Evolutionary conservation across 495 filamentous ascomycete genomes (phyloP).

Genomic region (Tetracladium setigerum): DNA sequence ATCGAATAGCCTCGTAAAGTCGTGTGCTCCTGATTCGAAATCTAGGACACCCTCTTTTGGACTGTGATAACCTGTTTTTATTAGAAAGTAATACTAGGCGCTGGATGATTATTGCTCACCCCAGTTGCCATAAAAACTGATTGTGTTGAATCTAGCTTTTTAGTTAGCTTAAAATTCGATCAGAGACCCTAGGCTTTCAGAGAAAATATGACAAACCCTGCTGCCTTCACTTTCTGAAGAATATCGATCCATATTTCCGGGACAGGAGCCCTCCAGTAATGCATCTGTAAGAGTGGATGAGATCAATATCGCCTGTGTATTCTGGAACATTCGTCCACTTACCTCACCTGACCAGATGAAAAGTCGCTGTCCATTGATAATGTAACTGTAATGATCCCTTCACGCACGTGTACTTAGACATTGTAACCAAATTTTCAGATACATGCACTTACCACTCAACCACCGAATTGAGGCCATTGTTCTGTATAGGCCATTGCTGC

Average conservation of each 20-base stretch:
- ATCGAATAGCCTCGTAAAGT: constrained; percentile 45
- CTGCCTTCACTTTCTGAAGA: constrained; percentile 54
- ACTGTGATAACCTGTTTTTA: constrained; percentile 34
- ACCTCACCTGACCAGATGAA: constrained; percentile 50
- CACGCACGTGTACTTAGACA: background rate
- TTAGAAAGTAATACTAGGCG: constrained; percentile 27
- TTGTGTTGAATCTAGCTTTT: constrained; percentile 32
- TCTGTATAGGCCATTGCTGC: constrained; percentile 37
- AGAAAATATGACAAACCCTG: too few relatives aligned
- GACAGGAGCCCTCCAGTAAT: constrained; percentile 49
- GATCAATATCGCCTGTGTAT: background rate
- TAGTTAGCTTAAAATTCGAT: constrained; percentile 1
- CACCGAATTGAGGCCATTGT: constrained; percentile 41
- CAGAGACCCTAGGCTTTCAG: too few relatives aligned
- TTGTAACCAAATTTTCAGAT: background rate
- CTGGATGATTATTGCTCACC: constrained; percentile 16
- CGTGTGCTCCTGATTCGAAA: constrained; percentile 46
- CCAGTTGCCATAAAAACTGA: constrained; percentile 51
- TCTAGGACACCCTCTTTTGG: constrained; percentile 41
- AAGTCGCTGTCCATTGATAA: constrained; percentile 46
- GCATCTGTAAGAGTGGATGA: constrained; percentile 27
- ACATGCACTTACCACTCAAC: constrained; percentile 33
- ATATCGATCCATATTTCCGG: constrained; percentile 54
- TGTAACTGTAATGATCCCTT: constrained; percentile 52
- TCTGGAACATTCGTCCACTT: constrained; percentile 14